phyloP scores from a whole-genome alignment of 805 yeast species.

The Babjeviella inositovora region DNA sequence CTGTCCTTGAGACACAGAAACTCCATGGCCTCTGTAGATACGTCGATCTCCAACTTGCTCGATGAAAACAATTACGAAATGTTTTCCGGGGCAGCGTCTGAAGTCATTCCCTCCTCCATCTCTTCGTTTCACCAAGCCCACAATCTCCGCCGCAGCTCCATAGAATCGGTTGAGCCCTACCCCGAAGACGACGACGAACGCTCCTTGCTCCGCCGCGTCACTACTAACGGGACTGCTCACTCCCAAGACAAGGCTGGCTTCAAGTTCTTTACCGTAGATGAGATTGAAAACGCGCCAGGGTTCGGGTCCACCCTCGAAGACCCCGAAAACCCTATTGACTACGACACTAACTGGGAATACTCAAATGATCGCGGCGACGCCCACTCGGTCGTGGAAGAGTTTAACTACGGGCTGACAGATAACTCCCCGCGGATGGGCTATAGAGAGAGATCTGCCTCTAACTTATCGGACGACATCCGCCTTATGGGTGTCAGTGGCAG shows the following conservation, averaged over 20 bases:
- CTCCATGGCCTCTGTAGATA: constrained; percentile 16
- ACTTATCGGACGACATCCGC: constrained; percentile 1
- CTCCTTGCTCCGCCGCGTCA: constrained; percentile 16
- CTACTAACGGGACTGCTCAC: constrained; percentile 18
- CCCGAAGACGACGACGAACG: constrained; percentile 8
- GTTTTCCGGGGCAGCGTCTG: constrained; percentile 67
- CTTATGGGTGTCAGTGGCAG: constrained; percentile 1
- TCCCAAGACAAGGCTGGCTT: constrained; percentile 29
- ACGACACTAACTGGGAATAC: constrained; percentile 70
- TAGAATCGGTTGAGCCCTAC: constrained; percentile 8
- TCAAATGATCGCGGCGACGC: too few species aligned
- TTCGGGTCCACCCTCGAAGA: constrained; percentile 56
- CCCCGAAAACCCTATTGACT: constrained; percentile 35
- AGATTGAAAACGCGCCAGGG: constrained; percentile 79
- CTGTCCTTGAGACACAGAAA: constrained; percentile 7
- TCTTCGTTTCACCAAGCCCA: constrained; percentile 64
- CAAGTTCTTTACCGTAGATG: constrained; percentile 70
- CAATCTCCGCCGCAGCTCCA: constrained; percentile 18
- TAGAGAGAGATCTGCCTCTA: too few species aligned
- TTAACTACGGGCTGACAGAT: too few species aligned
- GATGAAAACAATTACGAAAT: constrained; percentile 58
- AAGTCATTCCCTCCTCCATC: constrained; percentile 62
- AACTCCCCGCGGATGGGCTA: too few species aligned
- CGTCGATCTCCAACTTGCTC: constrained; percentile 9
- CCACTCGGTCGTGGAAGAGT: too few species aligned